A percentile compares a stretch with the other conserved stretches of the same genome.
Evolutionary conservation across 345 rosid species (phyloP).

Genomic region (Linum tenue): DNA sequence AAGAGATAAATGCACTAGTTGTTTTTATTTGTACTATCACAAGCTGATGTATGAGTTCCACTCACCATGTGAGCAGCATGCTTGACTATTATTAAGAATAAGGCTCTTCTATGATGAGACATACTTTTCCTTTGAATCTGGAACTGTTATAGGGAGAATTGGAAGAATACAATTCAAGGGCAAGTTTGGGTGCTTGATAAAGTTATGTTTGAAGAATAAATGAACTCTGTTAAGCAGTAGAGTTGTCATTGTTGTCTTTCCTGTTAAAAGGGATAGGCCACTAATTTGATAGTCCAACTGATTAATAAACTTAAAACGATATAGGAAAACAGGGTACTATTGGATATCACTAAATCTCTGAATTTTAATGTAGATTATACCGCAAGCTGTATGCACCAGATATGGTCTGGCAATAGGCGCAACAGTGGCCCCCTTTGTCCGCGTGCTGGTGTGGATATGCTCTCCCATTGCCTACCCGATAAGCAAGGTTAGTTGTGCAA

Average conservation of each 20-base stretch:
- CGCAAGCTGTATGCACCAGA: constrained; percentile 7
- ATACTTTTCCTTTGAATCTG: background rate
- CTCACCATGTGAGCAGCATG: no score
- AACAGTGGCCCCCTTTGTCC: constrained; percentile 6
- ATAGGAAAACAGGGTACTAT: no score
- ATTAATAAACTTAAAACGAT: no score
- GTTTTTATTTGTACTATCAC: no score
- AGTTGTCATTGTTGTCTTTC: background rate
- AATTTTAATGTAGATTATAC: background rate
- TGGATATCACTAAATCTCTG: background rate
- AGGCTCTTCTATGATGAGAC: background rate
- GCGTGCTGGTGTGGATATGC: constrained; percentile 10
- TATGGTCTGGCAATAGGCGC: constrained; percentile 9
- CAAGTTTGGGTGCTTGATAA: no score
- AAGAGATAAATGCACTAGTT: background rate
- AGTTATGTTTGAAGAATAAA: no score
- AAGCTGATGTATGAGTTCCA: no score
- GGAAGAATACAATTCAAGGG: no score
- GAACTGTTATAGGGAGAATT: background rate
- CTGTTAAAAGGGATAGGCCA: background rate
- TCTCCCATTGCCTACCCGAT: constrained; percentile 7
- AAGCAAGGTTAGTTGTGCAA: background rate
- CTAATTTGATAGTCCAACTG: no score
- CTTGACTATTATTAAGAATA: no score
- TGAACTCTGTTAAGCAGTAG: no score